These are phyloP conservation scores for Aspergillus arachidicola DNA, from an alignment of 2,329 filamentous ascomycete genomes.

Conservation along the genomic window DNA sequence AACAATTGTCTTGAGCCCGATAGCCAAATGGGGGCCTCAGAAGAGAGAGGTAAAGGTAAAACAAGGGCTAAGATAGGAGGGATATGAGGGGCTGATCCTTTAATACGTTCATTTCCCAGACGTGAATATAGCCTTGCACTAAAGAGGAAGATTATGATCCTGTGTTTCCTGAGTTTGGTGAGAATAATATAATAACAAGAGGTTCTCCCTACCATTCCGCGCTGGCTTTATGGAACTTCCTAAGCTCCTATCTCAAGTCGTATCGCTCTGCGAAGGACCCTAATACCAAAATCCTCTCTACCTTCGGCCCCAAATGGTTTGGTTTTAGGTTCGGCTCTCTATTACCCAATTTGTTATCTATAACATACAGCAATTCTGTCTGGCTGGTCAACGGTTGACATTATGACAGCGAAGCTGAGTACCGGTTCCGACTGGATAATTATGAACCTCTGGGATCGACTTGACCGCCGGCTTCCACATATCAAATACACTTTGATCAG, in stretches of 20 bases:
- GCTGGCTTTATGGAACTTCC: not conserved
- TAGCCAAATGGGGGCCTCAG: too few species aligned
- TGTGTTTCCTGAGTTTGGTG: not conserved
- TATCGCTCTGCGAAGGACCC: not conserved
- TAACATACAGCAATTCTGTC: not conserved
- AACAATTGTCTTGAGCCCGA: too few species aligned
- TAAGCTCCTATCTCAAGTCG: not conserved
- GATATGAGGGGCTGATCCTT: too few species aligned
- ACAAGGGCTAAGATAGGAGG: too few species aligned
- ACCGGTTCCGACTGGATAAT: not conserved
- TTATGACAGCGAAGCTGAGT: not conserved
- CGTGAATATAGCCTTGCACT: too few species aligned
- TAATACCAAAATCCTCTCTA: not conserved
- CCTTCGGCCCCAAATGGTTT: not conserved
- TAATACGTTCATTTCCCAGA: too few species aligned
- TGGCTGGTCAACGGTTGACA: not conserved
- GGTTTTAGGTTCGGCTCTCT: not conserved
- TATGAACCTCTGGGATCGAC: not conserved
- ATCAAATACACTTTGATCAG: not conserved
- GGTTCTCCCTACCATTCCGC: not conserved
- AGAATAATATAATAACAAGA: too few species aligned
- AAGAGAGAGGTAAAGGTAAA: too few species aligned
- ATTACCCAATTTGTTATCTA: not conserved
- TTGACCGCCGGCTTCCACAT: not conserved
- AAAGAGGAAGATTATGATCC: not conserved